These are phyloP conservation scores for Angomonas deanei DNA, from an alignment of 208 protist genomes.

Conservation along the genomic window DNA sequence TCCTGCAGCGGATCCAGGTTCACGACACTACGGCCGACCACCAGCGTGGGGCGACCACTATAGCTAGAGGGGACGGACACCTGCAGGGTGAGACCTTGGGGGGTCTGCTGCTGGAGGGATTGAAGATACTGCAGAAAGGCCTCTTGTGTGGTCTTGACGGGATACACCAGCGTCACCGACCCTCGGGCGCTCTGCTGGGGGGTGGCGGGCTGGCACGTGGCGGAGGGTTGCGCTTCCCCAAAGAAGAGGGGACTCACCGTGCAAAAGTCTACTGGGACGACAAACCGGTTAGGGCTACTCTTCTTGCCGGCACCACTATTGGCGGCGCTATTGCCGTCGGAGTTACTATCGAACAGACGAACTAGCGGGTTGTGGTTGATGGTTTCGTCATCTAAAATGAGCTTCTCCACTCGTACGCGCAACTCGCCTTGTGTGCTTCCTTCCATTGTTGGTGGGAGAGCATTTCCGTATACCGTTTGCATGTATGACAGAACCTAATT, in stretches of 20 bases:
- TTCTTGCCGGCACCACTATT: neutral
- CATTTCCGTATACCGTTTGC: conserved; percentile 58
- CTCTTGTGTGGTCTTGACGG: conserved; percentile 52
- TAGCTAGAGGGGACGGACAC: conserved; percentile 82
- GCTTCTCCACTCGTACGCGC: conserved; percentile 72
- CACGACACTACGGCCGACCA: conserved; percentile 59
- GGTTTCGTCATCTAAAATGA: conserved; percentile 63
- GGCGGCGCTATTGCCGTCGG: neutral
- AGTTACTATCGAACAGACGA: conserved; percentile 18
- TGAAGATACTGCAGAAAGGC: conserved; percentile 58
- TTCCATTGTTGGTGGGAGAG: conserved; percentile 62
- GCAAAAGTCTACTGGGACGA: conserved; percentile 78
- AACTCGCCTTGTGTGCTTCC: conserved; percentile 72
- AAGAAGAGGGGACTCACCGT: conserved; percentile 72
- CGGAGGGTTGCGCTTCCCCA: conserved; percentile 59
- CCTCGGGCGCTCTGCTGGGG: conserved; percentile 40
- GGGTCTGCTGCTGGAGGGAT: conserved; percentile 47
- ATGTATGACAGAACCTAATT: conserved; percentile 12
- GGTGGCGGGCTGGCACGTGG: conserved; percentile 58
- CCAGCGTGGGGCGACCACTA: conserved; percentile 52
- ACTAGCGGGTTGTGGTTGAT: conserved; percentile 56
- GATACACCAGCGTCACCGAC: conserved; percentile 53
- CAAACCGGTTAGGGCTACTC: conserved; percentile 36
- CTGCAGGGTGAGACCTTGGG: conserved; percentile 59
- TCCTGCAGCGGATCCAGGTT: conserved; percentile 36